Percentiles rank a stretch among this genome's conserved stretches.
Conservation (phyloP, 176 grass and related monocot genomes). For the Carex littledalei region DNA sequence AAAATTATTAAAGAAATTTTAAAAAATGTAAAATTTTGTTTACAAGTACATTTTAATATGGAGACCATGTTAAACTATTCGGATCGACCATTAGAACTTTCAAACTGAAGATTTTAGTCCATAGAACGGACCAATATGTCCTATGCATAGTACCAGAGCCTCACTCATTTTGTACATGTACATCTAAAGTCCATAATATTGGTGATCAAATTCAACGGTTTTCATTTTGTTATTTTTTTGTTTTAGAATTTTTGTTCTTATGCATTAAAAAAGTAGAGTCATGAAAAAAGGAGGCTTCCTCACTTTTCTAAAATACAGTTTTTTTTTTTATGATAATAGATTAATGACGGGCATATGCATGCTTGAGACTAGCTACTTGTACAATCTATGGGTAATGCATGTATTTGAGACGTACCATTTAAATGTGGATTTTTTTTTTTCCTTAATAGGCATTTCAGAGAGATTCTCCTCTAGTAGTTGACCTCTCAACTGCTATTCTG, state of each 20-base stretch:
- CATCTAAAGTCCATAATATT: neutral
- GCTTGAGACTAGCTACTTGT: neutral
- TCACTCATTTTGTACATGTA: neutral
- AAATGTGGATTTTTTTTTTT: neutral
- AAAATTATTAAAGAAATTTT: too few relatives aligned
- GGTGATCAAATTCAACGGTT: neutral
- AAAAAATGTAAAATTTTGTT: too few relatives aligned
- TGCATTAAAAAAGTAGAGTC: neutral
- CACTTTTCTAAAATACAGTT: neutral
- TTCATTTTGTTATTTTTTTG: neutral
- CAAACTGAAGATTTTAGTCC: too few relatives aligned
- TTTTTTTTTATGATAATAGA: neutral
- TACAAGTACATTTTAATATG: too few relatives aligned
- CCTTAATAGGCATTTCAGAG: slow-evolving; percentile 63
- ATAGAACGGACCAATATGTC: too few relatives aligned
- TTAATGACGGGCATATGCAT: neutral
- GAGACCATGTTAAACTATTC: too few relatives aligned
- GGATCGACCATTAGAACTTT: too few relatives aligned
- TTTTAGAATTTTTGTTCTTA: neutral
- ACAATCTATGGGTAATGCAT: too few relatives aligned
- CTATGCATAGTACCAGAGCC: too few relatives aligned
- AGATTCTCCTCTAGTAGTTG: slow-evolving; percentile 64
- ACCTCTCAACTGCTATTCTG: slow-evolving; percentile 74
- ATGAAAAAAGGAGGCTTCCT: neutral
- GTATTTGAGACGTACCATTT: neutral